These are phyloP conservation scores for Clathrospora elynae DNA, from an alignment of 2,329 filamentous ascomycete genomes.

Conservation along the genomic window DNA sequence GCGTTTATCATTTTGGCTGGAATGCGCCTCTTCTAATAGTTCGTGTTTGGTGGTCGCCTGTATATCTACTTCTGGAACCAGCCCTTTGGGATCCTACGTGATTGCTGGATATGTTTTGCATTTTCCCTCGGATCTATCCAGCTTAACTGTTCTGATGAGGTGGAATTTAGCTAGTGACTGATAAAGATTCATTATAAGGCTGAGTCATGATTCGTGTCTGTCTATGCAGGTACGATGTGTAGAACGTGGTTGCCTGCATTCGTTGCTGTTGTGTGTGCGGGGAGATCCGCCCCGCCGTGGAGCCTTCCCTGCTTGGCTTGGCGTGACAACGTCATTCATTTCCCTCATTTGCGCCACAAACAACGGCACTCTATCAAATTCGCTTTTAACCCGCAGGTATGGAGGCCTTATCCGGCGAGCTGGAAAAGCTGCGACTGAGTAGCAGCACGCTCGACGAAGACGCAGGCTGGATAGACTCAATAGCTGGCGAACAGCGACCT, in stretches of 20 bases:
- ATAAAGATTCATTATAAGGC: too few relatives aligned
- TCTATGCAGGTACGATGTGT: constrained; percentile 1
- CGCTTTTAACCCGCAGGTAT: constrained; percentile 26
- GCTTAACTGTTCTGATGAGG: too few relatives aligned
- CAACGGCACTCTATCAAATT: constrained; percentile 11
- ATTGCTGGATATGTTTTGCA: too few relatives aligned
- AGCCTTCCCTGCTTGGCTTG: constrained; percentile 17
- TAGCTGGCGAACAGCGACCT: constrained; percentile 61
- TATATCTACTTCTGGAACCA: too few relatives aligned
- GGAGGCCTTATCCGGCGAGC: constrained; percentile 54
- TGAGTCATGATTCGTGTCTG: too few relatives aligned
- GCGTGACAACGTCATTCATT: constrained; percentile 29
- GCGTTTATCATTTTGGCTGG: too few relatives aligned
- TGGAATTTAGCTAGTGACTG: too few relatives aligned
- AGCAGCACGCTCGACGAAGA: constrained; percentile 27
- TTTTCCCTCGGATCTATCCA: too few relatives aligned
- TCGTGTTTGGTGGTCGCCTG: too few relatives aligned
- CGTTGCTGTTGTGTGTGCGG: constrained; percentile 4
- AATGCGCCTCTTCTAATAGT: too few relatives aligned
- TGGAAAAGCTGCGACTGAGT: constrained; percentile 58
- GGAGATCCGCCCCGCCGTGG: constrained; percentile 19
- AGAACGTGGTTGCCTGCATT: constrained; percentile 1
- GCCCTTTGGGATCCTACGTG: too few relatives aligned
- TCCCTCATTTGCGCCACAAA: constrained; percentile 19
- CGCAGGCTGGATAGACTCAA: constrained; percentile 60